Percentiles rank a stretch among this genome's conserved stretches.
phyloP scores from a whole-genome alignment of 306 rosid genomes.

The Amphicarpaea edgeworthii region DNA sequence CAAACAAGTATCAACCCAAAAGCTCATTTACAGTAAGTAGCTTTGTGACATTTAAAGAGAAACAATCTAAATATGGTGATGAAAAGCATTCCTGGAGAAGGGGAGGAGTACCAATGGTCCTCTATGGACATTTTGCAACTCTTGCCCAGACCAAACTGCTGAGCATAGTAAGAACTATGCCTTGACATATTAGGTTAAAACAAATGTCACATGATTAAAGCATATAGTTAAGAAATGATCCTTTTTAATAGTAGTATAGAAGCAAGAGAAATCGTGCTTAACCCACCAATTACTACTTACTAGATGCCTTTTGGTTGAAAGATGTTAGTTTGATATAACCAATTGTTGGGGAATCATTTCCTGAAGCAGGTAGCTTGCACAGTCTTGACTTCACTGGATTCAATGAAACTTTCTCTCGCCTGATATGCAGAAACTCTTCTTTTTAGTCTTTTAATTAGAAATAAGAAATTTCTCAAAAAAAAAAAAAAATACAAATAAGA shows the following conservation, averaged over 20 bases:
- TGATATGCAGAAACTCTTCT: slow-evolving; percentile 51
- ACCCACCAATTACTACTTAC: slow-evolving; percentile 56
- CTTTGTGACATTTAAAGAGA: neutral
- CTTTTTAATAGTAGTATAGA: slow-evolving; percentile 25
- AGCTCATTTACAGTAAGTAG: neutral
- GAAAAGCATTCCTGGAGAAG: neutral
- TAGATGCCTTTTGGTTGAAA: slow-evolving; percentile 89
- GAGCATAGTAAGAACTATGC: neutral
- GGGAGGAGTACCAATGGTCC: slow-evolving; percentile 2
- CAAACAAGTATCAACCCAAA: neutral
- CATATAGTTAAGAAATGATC: neutral
- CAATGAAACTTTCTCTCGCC: slow-evolving; percentile 89
- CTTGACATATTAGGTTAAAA: slow-evolving; percentile 1
- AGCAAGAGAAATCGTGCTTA: slow-evolving; percentile 31
- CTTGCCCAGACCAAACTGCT: neutral
- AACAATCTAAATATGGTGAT: neutral
- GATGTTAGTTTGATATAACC: slow-evolving; percentile 92
- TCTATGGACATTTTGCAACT: neutral
- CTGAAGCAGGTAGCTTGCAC: slow-evolving; percentile 75
- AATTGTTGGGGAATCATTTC: slow-evolving; percentile 69
- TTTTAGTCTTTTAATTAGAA: neutral
- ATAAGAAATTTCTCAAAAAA: no score
- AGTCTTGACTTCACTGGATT: slow-evolving; percentile 94
- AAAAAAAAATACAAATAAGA: no score
- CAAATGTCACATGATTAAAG: slow-evolving; percentile 9